phyloP scores from a whole-genome alignment of 164 flowering plant species.

The Protea cynaroides region DNA sequence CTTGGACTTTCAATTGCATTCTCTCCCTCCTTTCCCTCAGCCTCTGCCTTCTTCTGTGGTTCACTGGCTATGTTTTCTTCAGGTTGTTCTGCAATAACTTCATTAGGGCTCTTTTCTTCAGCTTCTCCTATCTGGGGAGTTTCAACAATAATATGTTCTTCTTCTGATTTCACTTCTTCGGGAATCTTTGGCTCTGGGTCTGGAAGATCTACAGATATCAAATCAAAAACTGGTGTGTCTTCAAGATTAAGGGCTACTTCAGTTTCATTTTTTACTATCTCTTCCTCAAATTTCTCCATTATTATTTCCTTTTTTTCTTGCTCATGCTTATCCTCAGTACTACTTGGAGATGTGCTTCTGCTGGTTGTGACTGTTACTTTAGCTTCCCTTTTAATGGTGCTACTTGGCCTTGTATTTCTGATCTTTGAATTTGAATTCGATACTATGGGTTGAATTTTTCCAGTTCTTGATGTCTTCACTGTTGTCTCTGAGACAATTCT shows the following conservation, averaged over 20 bases:
- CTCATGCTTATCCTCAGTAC: not conserved
- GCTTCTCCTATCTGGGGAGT: conserved; percentile 12
- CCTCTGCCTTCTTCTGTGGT: not conserved
- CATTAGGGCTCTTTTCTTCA: conserved; percentile 6
- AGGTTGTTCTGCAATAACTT: not conserved
- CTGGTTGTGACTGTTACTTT: conserved; percentile 2
- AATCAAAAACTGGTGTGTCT: not conserved
- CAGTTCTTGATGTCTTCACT: conserved; percentile 10
- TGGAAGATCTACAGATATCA: not conserved
- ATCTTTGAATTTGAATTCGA: conserved; percentile 14
- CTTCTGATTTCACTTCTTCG: conserved; percentile 15
- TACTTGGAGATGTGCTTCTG: conserved; percentile 3
- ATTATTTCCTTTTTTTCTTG: conserved; percentile 13
- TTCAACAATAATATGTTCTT: not conserved
- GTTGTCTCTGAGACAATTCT: conserved; percentile 12
- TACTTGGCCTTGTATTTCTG: conserved; percentile 11
- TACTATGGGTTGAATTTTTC: conserved; percentile 9
- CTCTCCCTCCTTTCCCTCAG: not conserved
- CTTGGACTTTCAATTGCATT: not conserved
- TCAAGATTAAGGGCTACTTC: conserved; percentile 16
- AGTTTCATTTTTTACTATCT: conserved; percentile 4
- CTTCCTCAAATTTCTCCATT: conserved; percentile 15
- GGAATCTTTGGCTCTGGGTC: conserved; percentile 2
- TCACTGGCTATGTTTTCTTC: not conserved
- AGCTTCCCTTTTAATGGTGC: conserved; percentile 1